Conservation (phyloP, 139 green algal species). For the Prasinococcaceae sp. region DNA sequence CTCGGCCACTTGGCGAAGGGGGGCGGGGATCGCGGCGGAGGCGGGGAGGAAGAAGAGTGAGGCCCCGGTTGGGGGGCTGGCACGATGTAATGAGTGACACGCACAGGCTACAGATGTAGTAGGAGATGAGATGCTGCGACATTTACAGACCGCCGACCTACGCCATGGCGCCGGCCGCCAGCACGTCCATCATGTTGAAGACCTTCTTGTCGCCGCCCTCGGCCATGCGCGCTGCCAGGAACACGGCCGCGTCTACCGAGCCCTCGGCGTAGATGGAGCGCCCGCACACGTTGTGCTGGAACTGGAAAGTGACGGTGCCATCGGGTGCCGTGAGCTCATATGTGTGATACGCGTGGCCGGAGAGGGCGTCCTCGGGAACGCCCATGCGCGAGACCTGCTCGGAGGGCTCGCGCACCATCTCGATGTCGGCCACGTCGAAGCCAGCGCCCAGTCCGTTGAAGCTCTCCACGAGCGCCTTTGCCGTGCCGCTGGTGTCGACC, state of each 20-base stretch:
- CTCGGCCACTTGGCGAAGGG: no score
- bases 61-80: no score
- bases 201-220: slow-evolving; percentile 49
- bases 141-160: no score
- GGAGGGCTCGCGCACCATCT: slow-evolving; percentile 52
- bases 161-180: slow-evolving; percentile 78
- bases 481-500: slow-evolving; percentile 78
- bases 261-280: slow-evolving; percentile 88
- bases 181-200: slow-evolving; percentile 97
- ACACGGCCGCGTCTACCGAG: slow-evolving; percentile 84
- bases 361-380: slow-evolving; percentile 40
- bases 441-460: slow-evolving; percentile 70
- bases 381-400: slow-evolving; percentile 50
- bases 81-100: no score
- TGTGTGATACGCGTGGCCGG: slow-evolving; percentile 94
- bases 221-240: slow-evolving; percentile 54
- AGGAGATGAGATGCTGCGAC: no score
- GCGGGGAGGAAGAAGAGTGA: no score
- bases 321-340: slow-evolving; percentile 71
- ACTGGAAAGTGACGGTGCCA: slow-evolving; percentile 75
- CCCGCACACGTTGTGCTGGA: slow-evolving; percentile 94
- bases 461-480: slow-evolving; percentile 76
- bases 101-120: no score
- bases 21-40: no score
- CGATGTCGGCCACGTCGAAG: slow-evolving; percentile 42